Conservation (phyloP, 768 basidiomycete genomes). For the Mycena haematopus region DNA sequence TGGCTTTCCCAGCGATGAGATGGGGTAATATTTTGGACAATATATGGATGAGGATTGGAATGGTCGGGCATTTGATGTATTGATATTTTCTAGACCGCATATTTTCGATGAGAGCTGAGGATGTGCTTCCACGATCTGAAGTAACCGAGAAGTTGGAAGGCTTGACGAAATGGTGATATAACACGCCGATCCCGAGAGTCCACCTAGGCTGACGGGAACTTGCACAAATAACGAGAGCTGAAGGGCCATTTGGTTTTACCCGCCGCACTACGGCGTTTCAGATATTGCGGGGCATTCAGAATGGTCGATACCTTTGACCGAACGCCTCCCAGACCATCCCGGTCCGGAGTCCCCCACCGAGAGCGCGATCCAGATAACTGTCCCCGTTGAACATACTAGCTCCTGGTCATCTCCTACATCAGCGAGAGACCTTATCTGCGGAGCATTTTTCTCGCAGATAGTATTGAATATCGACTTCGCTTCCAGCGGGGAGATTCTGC, state of each 20-base stretch:
- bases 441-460: conserved; percentile 52
- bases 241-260: conserved; percentile 95
- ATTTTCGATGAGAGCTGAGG: conserved; percentile 49
- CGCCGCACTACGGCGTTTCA: conserved; percentile 65
- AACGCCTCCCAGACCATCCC: conserved; percentile 88
- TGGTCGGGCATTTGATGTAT: conserved; percentile 66
- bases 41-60: conserved; percentile 59
- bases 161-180: conserved; percentile 78
- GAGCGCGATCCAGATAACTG: conserved; percentile 61
- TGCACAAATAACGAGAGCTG: conserved; percentile 85
- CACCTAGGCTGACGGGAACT: conserved; percentile 61
- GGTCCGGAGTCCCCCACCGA: conserved; percentile 82
- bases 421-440: conserved; percentile 37
- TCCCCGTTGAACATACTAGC: conserved; percentile 80
- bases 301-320: conserved; percentile 76
- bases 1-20: conserved; percentile 47
- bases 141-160: conserved; percentile 70
- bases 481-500: conserved; percentile 57
- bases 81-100: conserved; percentile 62
- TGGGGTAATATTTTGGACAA: conserved; percentile 61
- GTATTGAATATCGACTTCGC: conserved; percentile 56
- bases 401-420: conserved; percentile 35
- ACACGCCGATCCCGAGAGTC: conserved; percentile 70
- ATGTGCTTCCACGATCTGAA: conserved; percentile 66
- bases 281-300: conserved; percentile 17